Base-by-base conservation (phyloP, 2,329 filamentous ascomycete genomes). In the Colletotrichum tropicicola region DNA sequence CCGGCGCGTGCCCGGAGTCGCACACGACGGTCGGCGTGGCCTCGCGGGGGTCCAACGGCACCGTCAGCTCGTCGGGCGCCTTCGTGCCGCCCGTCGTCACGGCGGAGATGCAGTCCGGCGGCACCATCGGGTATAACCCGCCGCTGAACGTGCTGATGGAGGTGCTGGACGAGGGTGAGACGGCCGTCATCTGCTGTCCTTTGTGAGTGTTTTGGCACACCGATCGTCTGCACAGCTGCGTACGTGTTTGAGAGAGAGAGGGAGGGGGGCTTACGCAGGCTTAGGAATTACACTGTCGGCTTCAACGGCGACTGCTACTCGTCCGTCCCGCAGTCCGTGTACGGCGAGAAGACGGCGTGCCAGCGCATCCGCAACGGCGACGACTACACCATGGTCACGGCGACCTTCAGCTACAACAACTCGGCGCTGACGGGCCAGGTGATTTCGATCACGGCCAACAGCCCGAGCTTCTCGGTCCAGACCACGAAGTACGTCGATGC, bases 21-120 rank as follows among this genome's bases (percentile, higher is more conserved):
- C 72, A 71, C 70, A 72, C 70, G 6, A 74, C 70, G 3, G 71
- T 62, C 1, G 73, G 68, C 12, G 64, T 64, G 1, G 64, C 55
- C 19, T 53, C 55, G 21, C 57, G 59, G 9, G 32, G 41, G 19
- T 6, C 13, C n/a, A 35, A 45, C 19, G 58, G 58, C 44, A 27
- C 19, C 15, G 23, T 64, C 28, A 57, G 32, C 30, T 56, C 66
- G 5, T 56, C 54, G 0, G 63, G 66, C 17, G n/a, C 41, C 1
- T 60, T 64, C 21, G 35, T 28, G 1, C 49, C 63, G 2, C 44
- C 54, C 4, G 45, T 63, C 10, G 37, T 44, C 17, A 0, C 12
- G 25, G 44, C 6, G n/a, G n/a, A n/a, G n/a, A n/a, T n/a, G n/a
- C n/a, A n/a, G 8, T 25, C 9, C 25, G 19, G 43, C 10, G 1